Evolutionary conservation across 2,329 filamentous ascomycete species (phyloP).

Genomic region (Ophiostoma montium): DNA sequence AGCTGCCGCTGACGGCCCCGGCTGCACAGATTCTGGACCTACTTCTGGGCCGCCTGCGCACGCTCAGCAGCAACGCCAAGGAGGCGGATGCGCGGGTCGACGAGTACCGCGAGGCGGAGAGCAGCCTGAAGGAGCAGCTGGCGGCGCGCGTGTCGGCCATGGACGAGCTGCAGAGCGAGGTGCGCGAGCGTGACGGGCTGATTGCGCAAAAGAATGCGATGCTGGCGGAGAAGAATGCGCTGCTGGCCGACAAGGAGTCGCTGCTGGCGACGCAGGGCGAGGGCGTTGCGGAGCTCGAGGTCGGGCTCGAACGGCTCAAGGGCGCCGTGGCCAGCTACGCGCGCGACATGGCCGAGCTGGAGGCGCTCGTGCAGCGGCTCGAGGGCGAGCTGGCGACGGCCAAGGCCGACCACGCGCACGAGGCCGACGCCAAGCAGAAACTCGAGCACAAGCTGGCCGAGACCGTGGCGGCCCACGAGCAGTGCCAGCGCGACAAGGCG

Average conservation of each 20-base stretch:
- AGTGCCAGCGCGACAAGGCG: too few relatives aligned
- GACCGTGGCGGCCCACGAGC: too few relatives aligned
- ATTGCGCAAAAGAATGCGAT: constrained; percentile 1
- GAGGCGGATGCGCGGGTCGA: constrained; percentile 41
- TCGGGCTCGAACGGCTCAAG: constrained; percentile 35
- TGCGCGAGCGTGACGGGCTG: constrained; percentile 19
- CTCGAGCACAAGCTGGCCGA: not conserved
- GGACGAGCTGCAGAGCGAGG: constrained; percentile 31
- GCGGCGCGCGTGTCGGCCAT: constrained; percentile 36
- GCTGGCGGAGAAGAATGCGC: constrained; percentile 1
- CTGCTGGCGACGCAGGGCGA: constrained; percentile 21
- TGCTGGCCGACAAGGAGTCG: constrained; percentile 5
- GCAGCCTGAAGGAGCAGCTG: constrained; percentile 42
- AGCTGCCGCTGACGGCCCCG: constrained; percentile 35
- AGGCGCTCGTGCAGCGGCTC: constrained; percentile 33
- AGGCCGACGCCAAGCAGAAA: not conserved
- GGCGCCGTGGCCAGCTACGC: constrained; percentile 38
- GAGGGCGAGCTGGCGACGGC: constrained; percentile 24
- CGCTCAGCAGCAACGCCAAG: constrained; percentile 30
- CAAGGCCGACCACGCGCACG: constrained; percentile 5
- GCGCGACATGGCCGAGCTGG: constrained; percentile 39
- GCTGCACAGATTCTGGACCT: constrained; percentile 43
- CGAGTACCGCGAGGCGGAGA: constrained; percentile 44
- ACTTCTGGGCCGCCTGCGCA: constrained; percentile 34
- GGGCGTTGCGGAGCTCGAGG: constrained; percentile 32